Base-by-base conservation (phyloP, 2,329 filamentous ascomycete genomes). In the Mycosphaerella sp. region DNA sequence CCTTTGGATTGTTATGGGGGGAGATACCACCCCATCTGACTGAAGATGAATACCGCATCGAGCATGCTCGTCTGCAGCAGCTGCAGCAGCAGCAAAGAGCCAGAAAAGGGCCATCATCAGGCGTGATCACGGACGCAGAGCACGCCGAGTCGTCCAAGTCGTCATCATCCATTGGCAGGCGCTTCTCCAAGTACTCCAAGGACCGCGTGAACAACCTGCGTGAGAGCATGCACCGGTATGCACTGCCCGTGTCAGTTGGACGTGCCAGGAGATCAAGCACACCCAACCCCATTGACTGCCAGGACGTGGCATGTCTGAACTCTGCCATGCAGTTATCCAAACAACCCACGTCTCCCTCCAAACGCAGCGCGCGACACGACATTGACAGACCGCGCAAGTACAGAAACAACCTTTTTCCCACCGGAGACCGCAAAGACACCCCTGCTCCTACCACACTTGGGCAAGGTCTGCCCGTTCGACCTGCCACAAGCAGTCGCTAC, bases 351-450 rank as follows among this genome's bases (percentile, higher is more conserved):
- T 69, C 67, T 12, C 67, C 67, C 7, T 66, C 65, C 42, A 69
- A 68, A 58, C 55, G 67, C 21, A 65, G 55, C 26, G 61, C 60
- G 11, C 58, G 60, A 36, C 56, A 60, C 23, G 60, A 56, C 34
- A 64, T 66, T 48, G 55, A 61, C 17, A 60, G 65, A 32, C 60
- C 62, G 23, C 60, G 62, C 50, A 69, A 67, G 55, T 59, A 63
- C 42, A 58, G 63, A 17, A 53, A 44, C 51, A 55, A 42, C 53
- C 53, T 51, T 48, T 44, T 51, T n/a, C 53, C 49, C 17, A 46
- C 43, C 36, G 57, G 58, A 45, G 66, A 67, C 26, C 62, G 67
- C 21, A 69, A 66, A 48, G 67, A 69, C 57, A 69, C 67, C 26
- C 67, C 67, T 39, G 66, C 66, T 12, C 67, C 67, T 42, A 45